Percentiles rank a stretch among this genome's conserved stretches.
phyloP scores from a whole-genome alignment of 202 grass and related monocot genomes.

The Dendrocalamus latiflorus region DNA sequence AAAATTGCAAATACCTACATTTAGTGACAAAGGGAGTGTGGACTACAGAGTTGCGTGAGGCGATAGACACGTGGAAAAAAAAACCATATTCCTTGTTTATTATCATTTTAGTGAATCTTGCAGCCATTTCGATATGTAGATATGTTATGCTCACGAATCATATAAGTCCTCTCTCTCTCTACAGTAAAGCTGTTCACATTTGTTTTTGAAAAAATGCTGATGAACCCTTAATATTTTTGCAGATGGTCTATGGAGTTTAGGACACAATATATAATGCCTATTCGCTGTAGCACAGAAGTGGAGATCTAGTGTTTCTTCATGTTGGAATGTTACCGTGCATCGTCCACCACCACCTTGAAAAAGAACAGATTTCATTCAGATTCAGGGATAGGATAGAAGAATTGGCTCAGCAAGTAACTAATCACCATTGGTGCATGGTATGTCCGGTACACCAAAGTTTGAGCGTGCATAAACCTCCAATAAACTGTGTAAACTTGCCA shows the following conservation, averaged over 20 bases:
- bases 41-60: background rate
- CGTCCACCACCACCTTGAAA: background rate
- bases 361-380: too few relatives aligned
- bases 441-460: background rate
- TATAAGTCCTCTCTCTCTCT: background rate
- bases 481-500: background rate
- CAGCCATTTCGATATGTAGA: background rate
- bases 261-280: background rate
- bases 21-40: too few relatives aligned
- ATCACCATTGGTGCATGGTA: background rate
- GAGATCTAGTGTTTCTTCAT: background rate
- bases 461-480: background rate
- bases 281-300: background rate
- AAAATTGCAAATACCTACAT: background rate
- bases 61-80: background rate
- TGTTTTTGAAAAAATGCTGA: background rate
- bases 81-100: background rate
- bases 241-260: background rate
- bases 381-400: background rate
- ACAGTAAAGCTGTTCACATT: background rate
- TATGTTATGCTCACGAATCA: background rate
- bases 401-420: background rate
- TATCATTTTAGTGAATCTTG: background rate
- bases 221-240: background rate
- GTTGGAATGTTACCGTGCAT: background rate